Conservation (phyloP, 2,329 filamentous ascomycete species). For the Tetracladium maxilliforme region DNA sequence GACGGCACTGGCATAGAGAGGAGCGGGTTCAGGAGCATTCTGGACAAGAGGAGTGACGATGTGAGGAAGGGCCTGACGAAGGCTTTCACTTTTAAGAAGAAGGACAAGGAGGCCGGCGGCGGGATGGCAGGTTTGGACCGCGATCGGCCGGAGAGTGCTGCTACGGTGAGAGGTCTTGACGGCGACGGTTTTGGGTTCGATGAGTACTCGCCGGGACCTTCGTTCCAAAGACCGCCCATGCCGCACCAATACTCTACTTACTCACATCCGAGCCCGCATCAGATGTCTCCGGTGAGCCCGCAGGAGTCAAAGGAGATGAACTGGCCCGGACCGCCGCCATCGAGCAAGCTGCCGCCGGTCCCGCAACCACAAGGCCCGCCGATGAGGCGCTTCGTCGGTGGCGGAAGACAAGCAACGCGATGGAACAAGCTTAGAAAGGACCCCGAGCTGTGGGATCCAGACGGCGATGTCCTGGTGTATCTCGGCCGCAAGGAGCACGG, state of each 20-base stretch:
- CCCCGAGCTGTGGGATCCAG: slow-evolving; percentile 44
- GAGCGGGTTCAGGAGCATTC: slow-evolving; percentile 32
- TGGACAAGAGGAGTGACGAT: slow-evolving; percentile 41
- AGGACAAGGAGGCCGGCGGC: slow-evolving; percentile 7
- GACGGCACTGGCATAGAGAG: slow-evolving; percentile 30
- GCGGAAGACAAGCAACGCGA: slow-evolving; percentile 28
- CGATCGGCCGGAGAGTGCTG: too few species aligned
- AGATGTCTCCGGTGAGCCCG: too few species aligned
- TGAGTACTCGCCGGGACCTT: too few species aligned
- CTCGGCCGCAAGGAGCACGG: slow-evolving; percentile 29
- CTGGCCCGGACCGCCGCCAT: slow-evolving; percentile 18
- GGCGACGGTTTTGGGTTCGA: too few species aligned
- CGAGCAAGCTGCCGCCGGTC: slow-evolving; percentile 24
- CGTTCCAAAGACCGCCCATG: too few species aligned
- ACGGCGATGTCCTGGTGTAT: slow-evolving; percentile 44
- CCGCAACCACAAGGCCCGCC: slow-evolving; percentile 20
- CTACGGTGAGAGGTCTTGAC: too few species aligned
- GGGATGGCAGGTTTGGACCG: too few species aligned
- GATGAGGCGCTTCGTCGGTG: slow-evolving; percentile 38
- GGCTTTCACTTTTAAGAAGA: slow-evolving; percentile 33
- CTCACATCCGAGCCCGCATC: too few species aligned
- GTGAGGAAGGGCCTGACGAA: slow-evolving; percentile 37
- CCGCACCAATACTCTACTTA: too few species aligned
- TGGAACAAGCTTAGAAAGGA: slow-evolving; percentile 46
- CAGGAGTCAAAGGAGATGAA: too few species aligned